Percentiles rank a stretch among this genome's conserved stretches.
phyloP scores from a whole-genome alignment of 805 yeast species.

The Cyberlindnera lachancei region DNA sequence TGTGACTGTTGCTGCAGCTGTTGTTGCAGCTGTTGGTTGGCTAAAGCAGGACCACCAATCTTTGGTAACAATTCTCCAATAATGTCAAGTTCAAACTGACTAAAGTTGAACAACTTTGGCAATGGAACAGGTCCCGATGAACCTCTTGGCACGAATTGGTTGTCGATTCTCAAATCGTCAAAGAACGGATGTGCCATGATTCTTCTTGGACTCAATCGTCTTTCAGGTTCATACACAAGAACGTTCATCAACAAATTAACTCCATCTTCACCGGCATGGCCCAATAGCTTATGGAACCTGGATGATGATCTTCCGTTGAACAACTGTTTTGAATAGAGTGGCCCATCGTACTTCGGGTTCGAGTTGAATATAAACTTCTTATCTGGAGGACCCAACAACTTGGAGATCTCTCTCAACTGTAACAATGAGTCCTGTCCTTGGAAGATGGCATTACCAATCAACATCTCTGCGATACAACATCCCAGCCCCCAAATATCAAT shows the following conservation, averaged over 20 bases:
- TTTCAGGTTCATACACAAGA: constrained; percentile 84
- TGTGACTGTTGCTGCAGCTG: too few species aligned
- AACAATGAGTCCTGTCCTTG: constrained; percentile 87
- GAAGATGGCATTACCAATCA: constrained; percentile 87
- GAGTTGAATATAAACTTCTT: constrained; percentile 63
- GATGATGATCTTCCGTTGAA: constrained; percentile 48
- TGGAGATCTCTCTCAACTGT: constrained; percentile 86
- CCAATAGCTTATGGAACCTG: constrained; percentile 57
- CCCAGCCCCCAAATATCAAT: constrained; percentile 98
- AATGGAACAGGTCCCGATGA: constrained; percentile 33
- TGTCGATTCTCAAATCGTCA: constrained; percentile 65
- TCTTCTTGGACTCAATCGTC: constrained; percentile 70
- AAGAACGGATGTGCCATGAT: constrained; percentile 87
- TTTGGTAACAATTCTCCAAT: constrained; percentile 24
- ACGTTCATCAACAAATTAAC: constrained; percentile 75
- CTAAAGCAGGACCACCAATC: constrained; percentile 10
- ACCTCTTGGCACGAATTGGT: constrained; percentile 50
- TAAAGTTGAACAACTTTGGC: constrained; percentile 58
- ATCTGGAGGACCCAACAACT: constrained; percentile 84
- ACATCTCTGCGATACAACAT: constrained; percentile 92
- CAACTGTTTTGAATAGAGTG: constrained; percentile 59
- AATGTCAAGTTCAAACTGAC: constrained; percentile 56
- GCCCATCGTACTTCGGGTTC: constrained; percentile 71
- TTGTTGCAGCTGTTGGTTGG: too few species aligned
- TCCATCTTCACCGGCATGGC: constrained; percentile 78